Evolutionary conservation across 352 stramenopile species (phyloP), one percentile per base, ranked within the genome.

Genomic region (Pythium brachiatum): DNA sequence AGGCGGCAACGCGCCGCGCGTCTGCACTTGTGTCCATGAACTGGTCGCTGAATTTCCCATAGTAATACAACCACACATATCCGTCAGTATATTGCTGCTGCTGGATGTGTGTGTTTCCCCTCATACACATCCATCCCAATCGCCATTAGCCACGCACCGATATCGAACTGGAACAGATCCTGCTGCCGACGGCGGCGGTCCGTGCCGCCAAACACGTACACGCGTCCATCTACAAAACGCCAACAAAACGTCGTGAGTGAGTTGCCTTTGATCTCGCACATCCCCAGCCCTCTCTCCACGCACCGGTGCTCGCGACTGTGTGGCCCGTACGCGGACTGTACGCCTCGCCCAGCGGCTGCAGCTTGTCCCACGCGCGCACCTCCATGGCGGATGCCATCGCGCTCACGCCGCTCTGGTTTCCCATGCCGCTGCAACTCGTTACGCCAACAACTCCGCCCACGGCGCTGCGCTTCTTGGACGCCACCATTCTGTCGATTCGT

Each of bases 181-280:
- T 96, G 85, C 64, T 95, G 85, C 12, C 87, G 70, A 13, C 86
- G 73, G 34, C 83, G 79, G 1, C 81, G 78, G 54, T 96, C 87
- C 23, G 87, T 96, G 62, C 87, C 87, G 13, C 87, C 87, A 76
- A 96, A 96, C 16, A 96, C 82, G 62, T 92, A 95, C 44, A 96
- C 67, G 47, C 63, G 69, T 27, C 76, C 78, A 68, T 89, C 81
- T 91, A 65, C 27, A 73, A 13, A 51, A 7, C 26, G 31, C 56
- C 48, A 53, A 68, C 23, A 65, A 25, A 39, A 39, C n/a, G n/a
- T n/a, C n/a, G n/a, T 9, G 5, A 5, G 9, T 34, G 9, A 34
- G 31, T 34, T 34, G 5, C 31, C 31, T 34, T 34, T 34, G 5
- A 9, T 34, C 31, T 34, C 31, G 18, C 34, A 15, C 34, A 15